Evolutionary conservation across 495 filamentous ascomycete genomes (phyloP), one percentile per base, ranked within the genome.

Genomic region (Penicillium daleae): DNA sequence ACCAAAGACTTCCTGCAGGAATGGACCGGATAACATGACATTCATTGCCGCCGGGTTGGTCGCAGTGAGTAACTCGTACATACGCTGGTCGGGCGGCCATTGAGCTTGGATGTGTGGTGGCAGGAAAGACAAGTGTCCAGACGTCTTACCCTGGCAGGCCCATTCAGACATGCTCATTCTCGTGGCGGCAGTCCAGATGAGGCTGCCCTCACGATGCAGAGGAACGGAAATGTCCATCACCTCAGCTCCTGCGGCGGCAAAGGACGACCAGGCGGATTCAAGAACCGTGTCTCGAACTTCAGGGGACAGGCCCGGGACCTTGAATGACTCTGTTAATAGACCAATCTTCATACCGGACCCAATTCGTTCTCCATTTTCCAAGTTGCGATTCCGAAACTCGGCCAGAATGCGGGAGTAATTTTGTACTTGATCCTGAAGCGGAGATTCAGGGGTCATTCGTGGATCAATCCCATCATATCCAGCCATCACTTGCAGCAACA

Each of bases 381-480:
- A 15, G 35, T 39, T 17, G 13, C 35, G 35, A 17, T 17, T 39
- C 35, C 35, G 35, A 15, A 39, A 39, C 35, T 39, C 13, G 3
- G 35, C 13, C 35, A 39, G 35, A 39, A 39, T 4, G 15, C 5
- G 12, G 4, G 35, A 15, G 35, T 39, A 39, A 15, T 39, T 6
- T 39, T 39, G 13, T 15, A 39, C 35, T 39, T 39, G 35, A 39
- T 15, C 35, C 17, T 72, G 71, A 10, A 82, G 70, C 26, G 63
- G 74, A 63, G 61, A 74, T 61, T 70, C 78, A 70, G 60, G 80
- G 54, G 64, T 81, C 82, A 72, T 83, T 66, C 74, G 80, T 65
- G 51, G 78, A 62, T 88, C 85, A 48, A 84, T 76, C 13, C 81
- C 81, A 56, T 88, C 85, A 19, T 77, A 77, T 0, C 84, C 85